Conservation (phyloP, 805 yeast species). For the Candida argentea region DNA sequence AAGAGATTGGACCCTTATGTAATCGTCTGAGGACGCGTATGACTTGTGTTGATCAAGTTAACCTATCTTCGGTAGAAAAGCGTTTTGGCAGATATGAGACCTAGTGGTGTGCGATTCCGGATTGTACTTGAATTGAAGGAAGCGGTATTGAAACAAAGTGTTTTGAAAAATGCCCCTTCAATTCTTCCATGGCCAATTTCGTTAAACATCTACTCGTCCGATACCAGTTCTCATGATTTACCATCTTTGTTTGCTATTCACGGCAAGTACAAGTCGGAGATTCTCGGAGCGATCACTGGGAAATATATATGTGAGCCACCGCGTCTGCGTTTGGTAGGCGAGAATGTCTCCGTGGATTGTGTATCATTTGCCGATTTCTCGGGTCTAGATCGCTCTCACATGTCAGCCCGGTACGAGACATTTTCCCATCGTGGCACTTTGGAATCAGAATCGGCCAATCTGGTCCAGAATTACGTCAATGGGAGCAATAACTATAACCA, state of each 20-base stretch:
- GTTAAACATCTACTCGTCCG: conserved; percentile 14
- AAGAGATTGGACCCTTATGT: no score
- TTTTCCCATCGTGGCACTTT: conserved; percentile 58
- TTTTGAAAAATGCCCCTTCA: conserved; percentile 2
- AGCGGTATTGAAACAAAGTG: no score
- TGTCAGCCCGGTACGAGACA: conserved; percentile 84
- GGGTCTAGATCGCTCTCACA: conserved; percentile 46
- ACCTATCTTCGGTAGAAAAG: no score
- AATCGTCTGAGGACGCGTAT: no score
- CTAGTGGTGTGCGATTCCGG: no score
- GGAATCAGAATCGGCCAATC: conserved; percentile 54
- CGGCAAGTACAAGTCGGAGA: conserved; percentile 40
- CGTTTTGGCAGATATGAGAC: no score
- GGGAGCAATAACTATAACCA: conserved; percentile 43
- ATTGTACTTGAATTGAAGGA: no score
- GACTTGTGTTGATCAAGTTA: no score
- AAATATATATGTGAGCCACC: conserved; percentile 44
- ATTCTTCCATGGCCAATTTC: conserved; percentile 19
- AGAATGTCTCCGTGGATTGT: conserved; percentile 16
- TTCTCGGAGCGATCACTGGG: conserved; percentile 50
- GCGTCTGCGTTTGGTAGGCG: conserved; percentile 34
- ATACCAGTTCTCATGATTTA: conserved; percentile 7
- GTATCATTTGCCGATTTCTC: conserved; percentile 24
- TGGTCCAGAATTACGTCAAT: conserved; percentile 44
- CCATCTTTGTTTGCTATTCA: conserved; percentile 24